Evolutionary conservation across 2,329 filamentous ascomycete species (phyloP), one percentile per base, ranked within the genome.

Genomic region (Fusarium sp.): DNA sequence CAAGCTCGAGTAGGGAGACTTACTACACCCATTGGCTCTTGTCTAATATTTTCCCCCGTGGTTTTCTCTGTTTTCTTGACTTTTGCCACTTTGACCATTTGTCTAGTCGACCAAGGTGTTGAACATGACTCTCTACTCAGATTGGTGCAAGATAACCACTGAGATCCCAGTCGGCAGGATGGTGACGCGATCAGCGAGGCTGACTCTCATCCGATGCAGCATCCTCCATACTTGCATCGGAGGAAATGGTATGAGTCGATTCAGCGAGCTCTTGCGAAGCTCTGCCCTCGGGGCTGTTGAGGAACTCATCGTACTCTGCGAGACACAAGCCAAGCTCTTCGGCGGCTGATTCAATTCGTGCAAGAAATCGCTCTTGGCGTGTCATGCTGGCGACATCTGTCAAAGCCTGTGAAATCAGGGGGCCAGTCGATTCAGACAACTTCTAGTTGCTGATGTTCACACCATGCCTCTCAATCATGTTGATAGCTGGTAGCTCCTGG

Each of bases 281-380:
- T 22, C 74, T 60, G 14, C 75, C 73, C 43, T 77, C 76, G 8
- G 73, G 63, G 4, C 72, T 73, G 10, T 65, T 61, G 15, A 77
- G 57, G 26, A 78, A 80, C 46, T 86, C 84, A 62, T 87, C 83
- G 67, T 85, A 87, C 65, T 86, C 82, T 21, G 81, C 79, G 44
- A 88, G 82, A 28, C 84, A 82, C 70, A 86, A 79, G 8, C 84
- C 86, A 33, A 89, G 80, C 76, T 88, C 84, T 73, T 84, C 83
- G 14, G 87, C 85, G 4, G 84, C 81, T 43, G 83, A 79, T 68
- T 89, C 85, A 54, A 89, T 83, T 68, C 85, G 81, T 51, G 85
- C 81, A 62, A 87, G 78, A 51, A 82, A 79, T 6, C 86, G 80
- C 2, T 82, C 80, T 51, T 80, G 79, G 67, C 78, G 80, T 66